Percentiles rank a stretch among this genome's conserved stretches.
Evolutionary conservation across 305 asterid species (phyloP).

Genomic region (Fraxinus angustifolia): DNA sequence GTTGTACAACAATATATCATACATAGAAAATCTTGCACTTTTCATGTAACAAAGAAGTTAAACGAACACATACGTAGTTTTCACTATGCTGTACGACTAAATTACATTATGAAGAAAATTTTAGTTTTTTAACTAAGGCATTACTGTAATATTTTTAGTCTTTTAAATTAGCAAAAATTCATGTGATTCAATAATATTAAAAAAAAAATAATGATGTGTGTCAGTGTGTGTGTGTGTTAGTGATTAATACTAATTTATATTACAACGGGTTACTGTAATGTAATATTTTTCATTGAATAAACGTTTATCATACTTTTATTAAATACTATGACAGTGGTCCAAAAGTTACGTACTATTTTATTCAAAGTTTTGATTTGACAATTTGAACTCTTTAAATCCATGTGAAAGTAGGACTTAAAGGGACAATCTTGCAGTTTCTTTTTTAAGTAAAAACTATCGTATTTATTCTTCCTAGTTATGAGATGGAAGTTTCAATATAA

Average conservation of each 20-base stretch:
- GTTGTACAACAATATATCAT: not conserved
- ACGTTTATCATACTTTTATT: not conserved
- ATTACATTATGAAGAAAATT: not conserved
- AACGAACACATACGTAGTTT: not conserved
- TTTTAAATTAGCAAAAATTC: not conserved
- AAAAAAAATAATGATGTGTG: not conserved
- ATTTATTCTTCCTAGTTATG: not conserved
- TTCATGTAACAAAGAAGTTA: not conserved
- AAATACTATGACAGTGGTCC: not conserved
- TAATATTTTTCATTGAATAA: not conserved
- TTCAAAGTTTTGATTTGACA: not conserved
- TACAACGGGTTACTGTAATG: not conserved
- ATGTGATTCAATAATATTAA: not conserved
- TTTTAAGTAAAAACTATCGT: not conserved
- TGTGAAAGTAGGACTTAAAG: not conserved
- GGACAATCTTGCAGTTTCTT: not conserved
- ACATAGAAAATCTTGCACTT: not conserved
- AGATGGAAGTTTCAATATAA: not conserved
- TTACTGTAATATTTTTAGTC: not conserved
- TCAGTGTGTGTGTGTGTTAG: no score
- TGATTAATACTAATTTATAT: not conserved
- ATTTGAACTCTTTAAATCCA: not conserved
- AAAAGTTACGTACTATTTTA: not conserved
- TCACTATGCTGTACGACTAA: not conserved
- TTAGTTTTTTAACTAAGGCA: not conserved